Base-by-base conservation (phyloP, 345 rosid genomes). In the Boechera divaricarpa region DNA sequence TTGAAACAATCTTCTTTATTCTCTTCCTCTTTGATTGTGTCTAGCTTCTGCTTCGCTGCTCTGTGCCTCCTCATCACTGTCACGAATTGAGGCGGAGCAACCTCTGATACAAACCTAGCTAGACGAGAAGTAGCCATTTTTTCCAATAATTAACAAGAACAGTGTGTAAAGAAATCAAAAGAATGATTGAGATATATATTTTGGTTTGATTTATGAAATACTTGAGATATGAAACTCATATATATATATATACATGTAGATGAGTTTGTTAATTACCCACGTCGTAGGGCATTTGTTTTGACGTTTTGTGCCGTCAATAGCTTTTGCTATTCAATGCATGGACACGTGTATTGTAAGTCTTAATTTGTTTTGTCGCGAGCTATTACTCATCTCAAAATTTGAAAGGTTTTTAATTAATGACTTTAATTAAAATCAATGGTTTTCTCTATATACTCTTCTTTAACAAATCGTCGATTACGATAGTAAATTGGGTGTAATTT, bases 11-110 rank as follows among this genome's bases (percentile, higher is more conserved):
- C 85, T 62, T 61, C 85, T 75, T 86, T 88, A 52, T 83, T 82
- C 18, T 90, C 98, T 49, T 94, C 97, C 81, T 93, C 98, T 54
- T 75, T 81, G 60, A 94, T 91, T 1, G 98, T 90, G 64, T 94
- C 97, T 75, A 91, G 36, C 83, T 87, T 82, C 70, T 85, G 87
- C 74, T 72, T 73, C 41, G 70, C 64, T 21, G 87, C 80, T 63
- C 92, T 78, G 47, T 89, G 82, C 31, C 74, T 84, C 81, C 98
- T 85, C 79, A 86, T 83, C 48, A 94, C 93, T 55, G 75, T 85
- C 55, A 89, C 84, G 35, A 85, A 84, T 57, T 87, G 97, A 4
- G 97, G 92, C 2, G 98, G 98, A 39, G 96, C 96, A 76, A 83
- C 94, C 83, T 94, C 97, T 31, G 86, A 79, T 7, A 87, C 75